Conservation (phyloP, 768 basidiomycete genomes). For the Calocera cornea region DNA sequence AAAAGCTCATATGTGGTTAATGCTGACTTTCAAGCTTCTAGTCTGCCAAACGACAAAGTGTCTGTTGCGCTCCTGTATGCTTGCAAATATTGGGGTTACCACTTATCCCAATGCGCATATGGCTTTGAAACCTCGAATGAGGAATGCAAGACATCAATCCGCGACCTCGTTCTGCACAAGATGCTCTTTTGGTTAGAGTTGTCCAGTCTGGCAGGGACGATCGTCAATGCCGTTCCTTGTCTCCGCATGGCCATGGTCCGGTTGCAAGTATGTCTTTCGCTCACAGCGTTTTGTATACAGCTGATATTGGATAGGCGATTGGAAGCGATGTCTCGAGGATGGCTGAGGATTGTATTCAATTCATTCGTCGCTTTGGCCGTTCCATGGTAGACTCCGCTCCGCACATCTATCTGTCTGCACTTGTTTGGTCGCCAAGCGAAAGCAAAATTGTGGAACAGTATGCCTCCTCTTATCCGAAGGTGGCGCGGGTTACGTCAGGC, state of each 20-base stretch:
- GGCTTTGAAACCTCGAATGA: background rate
- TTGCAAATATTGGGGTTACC: background rate
- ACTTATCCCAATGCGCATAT: background rate
- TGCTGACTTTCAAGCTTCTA: background rate
- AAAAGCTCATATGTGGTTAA: slow-evolving; percentile 1
- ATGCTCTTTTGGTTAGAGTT: no score
- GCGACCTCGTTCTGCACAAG: no score
- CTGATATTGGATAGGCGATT: no score
- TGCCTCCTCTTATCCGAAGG: background rate
- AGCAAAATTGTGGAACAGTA: background rate
- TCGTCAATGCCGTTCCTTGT: no score
- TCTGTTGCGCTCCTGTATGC: background rate
- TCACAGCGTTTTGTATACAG: no score
- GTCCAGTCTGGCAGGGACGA: no score
- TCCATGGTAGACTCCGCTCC: background rate
- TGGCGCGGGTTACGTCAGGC: background rate
- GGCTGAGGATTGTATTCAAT: background rate
- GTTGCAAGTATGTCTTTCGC: no score
- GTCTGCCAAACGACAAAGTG: background rate
- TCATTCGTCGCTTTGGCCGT: background rate
- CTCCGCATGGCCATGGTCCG: no score
- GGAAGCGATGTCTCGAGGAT: background rate
- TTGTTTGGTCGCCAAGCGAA: background rate
- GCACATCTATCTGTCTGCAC: background rate
- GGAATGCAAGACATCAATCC: no score